These are phyloP conservation scores for Murraya koenigii DNA, from an alignment of 345 rosid genomes.

Conservation along the genomic window DNA sequence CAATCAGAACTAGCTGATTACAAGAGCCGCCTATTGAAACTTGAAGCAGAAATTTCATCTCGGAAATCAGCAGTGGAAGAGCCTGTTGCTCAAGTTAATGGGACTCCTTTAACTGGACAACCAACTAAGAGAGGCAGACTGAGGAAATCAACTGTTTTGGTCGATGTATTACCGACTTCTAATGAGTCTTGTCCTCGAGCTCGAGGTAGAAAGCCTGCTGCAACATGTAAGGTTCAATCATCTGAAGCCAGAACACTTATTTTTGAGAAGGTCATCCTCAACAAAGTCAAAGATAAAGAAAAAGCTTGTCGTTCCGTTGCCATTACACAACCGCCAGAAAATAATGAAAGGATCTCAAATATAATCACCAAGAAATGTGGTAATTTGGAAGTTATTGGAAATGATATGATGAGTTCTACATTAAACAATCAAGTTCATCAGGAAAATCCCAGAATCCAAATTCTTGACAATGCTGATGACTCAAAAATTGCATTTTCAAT, in stretches of 20 bases:
- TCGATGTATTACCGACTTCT: conserved; percentile 22
- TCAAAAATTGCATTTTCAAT: conserved; percentile 2
- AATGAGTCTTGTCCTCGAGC: conserved; percentile 22
- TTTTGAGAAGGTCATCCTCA: conserved; percentile 25
- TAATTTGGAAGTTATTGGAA: conserved; percentile 11
- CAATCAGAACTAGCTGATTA: conserved; percentile 38
- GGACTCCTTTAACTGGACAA: conserved; percentile 17
- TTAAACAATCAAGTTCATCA: conserved; percentile 24
- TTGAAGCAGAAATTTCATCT: conserved; percentile 36
- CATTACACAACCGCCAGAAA: conserved; percentile 16
- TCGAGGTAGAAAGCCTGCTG: conserved; percentile 24
- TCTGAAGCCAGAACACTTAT: conserved; percentile 13
- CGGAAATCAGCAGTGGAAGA: conserved; percentile 20
- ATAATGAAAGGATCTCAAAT: conserved; percentile 18
- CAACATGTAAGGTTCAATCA: conserved; percentile 18
- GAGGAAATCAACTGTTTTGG: conserved; percentile 27
- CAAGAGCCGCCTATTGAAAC: conserved; percentile 27
- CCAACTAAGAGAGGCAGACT: conserved; percentile 38
- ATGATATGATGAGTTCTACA: conserved; percentile 14
- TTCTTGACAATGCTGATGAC: conserved; percentile 9
- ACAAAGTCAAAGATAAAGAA: conserved; percentile 26
- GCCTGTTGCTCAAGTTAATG: conserved; percentile 8
- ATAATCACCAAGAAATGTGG: neutral
- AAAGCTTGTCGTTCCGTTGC: conserved; percentile 9
- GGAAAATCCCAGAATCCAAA: conserved; percentile 12